These are phyloP conservation scores for Punctularia strigosozonata DNA, from an alignment of 768 basidiomycete species.

Conservation along the genomic window DNA sequence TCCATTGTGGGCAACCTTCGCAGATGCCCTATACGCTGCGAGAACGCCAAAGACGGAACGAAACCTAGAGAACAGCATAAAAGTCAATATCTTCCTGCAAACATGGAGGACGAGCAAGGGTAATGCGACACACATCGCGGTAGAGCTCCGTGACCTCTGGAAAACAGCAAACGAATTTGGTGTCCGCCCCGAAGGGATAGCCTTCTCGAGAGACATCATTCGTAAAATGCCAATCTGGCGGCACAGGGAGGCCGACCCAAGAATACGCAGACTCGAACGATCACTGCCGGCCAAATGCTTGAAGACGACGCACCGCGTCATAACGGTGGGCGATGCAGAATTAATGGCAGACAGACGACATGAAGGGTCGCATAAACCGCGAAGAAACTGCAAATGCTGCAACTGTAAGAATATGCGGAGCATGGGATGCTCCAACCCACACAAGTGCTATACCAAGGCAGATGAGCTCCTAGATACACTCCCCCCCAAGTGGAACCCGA, in stretches of 20 bases:
- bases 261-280: background rate
- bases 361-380: background rate
- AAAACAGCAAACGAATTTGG: conserved; percentile 13
- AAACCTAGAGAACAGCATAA: too few relatives aligned
- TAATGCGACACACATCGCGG: conserved; percentile 4
- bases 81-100: conserved; percentile 17
- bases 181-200: conserved; percentile 7
- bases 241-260: conserved; percentile 11
- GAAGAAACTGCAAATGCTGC: background rate
- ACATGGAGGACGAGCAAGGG: conserved; percentile 9
- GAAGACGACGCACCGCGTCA: background rate
- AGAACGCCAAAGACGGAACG: too few relatives aligned
- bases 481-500: background rate
- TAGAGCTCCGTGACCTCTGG: conserved; percentile 9
- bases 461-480: background rate
- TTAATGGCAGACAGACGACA: background rate
- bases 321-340: background rate
- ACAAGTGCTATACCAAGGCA: background rate
- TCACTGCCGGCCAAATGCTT: too few relatives aligned
- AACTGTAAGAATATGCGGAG: background rate
- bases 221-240: conserved; percentile 19
- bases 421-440: background rate
- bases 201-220: conserved; percentile 4
- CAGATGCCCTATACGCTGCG: conserved; percentile 11
- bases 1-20: conserved; percentile 18